Conservation (phyloP, 352 stramenopile species). For the Phytophthora melonis region DNA sequence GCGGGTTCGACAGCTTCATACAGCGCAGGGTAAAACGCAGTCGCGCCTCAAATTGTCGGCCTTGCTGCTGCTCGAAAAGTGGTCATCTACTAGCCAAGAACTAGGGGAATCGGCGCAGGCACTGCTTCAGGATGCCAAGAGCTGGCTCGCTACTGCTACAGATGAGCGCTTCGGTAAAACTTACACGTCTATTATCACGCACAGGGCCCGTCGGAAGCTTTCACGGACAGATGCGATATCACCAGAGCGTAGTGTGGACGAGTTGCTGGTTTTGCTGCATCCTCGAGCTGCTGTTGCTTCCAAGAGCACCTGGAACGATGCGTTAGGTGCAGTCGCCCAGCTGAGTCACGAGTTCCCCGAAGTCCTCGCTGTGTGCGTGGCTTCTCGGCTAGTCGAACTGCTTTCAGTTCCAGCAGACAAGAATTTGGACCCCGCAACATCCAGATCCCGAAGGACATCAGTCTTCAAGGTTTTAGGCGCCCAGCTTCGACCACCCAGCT, state of each 20-base stretch:
- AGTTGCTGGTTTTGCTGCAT: constrained; percentile 44
- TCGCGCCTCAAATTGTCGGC: constrained; percentile 47
- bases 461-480: constrained; percentile 37
- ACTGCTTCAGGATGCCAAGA: constrained; percentile 28
- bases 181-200: constrained; percentile 36
- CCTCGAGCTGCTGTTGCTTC: constrained; percentile 32
- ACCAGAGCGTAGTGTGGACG: constrained; percentile 22
- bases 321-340: constrained; percentile 26
- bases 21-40: neutral
- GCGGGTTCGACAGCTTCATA: neutral
- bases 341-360: constrained; percentile 36
- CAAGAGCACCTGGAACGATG: constrained; percentile 30
- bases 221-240: neutral
- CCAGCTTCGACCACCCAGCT: constrained; percentile 25
- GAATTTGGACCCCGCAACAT: constrained; percentile 9
- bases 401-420: constrained; percentile 23
- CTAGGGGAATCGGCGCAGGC: constrained; percentile 23
- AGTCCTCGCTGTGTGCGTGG: constrained; percentile 13
- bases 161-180: constrained; percentile 38
- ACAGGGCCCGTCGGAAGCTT: constrained; percentile 34
- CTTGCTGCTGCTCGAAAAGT: constrained; percentile 43
- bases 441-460: constrained; percentile 18
- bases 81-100: constrained; percentile 14
- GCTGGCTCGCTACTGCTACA: constrained; percentile 18
- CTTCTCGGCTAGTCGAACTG: constrained; percentile 38